phyloP scores from a whole-genome alignment of 352 stramenopile species.

The Plasmopara muralis region DNA sequence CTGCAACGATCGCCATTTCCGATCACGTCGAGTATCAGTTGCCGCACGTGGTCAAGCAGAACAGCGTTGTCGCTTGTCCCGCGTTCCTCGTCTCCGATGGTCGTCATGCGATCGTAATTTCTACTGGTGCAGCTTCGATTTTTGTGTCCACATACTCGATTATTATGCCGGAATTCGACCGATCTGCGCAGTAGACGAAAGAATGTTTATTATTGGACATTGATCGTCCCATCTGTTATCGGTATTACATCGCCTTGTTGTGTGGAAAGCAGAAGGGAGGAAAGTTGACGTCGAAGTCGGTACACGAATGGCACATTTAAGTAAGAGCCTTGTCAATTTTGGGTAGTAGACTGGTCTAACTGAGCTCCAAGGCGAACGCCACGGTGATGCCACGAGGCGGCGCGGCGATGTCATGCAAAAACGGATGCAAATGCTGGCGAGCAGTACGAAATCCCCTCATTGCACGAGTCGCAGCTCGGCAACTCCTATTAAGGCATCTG shows the following conservation, averaged over 20 bases:
- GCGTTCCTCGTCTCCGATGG: constrained; percentile 3
- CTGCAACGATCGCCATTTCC: constrained; percentile 14
- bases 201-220: neutral
- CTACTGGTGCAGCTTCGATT: constrained; percentile 6
- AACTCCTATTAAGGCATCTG: constrained; percentile 1
- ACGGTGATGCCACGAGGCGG: constrained; percentile 45
- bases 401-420: constrained; percentile 43
- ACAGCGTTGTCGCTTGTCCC: constrained; percentile 4
- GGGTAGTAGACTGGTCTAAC: neutral
- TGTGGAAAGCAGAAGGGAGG: neutral
- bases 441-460: constrained; percentile 22
- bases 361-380: constrained; percentile 32
- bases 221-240: neutral
- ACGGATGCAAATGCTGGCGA: constrained; percentile 4
- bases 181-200: neutral
- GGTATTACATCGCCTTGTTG: constrained; percentile 10
- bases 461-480: constrained; percentile 7
- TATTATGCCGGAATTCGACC: too few species aligned
- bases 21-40: constrained; percentile 29
- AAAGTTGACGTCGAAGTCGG: neutral
- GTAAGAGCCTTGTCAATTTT: constrained; percentile 7
- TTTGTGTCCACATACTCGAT: neutral
- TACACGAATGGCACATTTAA: constrained; percentile 39
- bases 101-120: constrained; percentile 7
- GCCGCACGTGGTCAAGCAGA: constrained; percentile 27